phyloP scores from a whole-genome alignment of 139 green algal species.

The Chlamydomonas schloesseri region DNA sequence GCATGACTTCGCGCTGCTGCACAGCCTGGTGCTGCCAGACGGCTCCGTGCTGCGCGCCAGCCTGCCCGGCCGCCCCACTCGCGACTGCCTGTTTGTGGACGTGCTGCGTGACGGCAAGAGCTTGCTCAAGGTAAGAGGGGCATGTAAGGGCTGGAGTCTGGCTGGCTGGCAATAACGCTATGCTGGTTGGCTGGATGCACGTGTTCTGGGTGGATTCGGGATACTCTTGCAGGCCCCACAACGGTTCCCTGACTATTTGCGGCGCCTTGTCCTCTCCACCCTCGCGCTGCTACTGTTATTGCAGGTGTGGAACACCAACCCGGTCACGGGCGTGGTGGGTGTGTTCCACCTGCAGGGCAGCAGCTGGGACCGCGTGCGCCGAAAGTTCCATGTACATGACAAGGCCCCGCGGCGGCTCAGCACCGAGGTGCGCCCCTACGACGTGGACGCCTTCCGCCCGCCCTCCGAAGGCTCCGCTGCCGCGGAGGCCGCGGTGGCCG shows the following conservation, averaged over 20 bases:
- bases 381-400: slow-evolving; percentile 82
- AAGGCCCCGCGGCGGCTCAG: slow-evolving; percentile 43
- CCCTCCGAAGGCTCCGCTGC: not conserved
- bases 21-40: slow-evolving; percentile 84
- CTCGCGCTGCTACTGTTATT: too few species aligned
- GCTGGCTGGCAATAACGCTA: too few species aligned
- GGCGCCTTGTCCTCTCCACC: too few species aligned
- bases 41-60: slow-evolving; percentile 74
- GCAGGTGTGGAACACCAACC: slow-evolving; percentile 51
- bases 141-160: too few species aligned
- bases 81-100: slow-evolving; percentile 92
- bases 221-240: too few species aligned
- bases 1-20: slow-evolving; percentile 85
- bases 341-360: slow-evolving; percentile 93
- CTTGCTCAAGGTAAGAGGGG: slow-evolving; percentile 81
- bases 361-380: slow-evolving; percentile 80
- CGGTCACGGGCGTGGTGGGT: slow-evolving; percentile 76
- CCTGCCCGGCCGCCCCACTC: slow-evolving; percentile 89
- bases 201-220: too few species aligned
- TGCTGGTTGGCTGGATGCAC: not conserved
- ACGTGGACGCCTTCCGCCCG: slow-evolving; percentile 69
- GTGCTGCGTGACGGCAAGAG: slow-evolving; percentile 80
- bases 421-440: slow-evolving; percentile 51
- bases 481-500: not conserved
- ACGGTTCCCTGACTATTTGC: too few species aligned